These are phyloP conservation scores for Cladophialophora psammophila DNA, from an alignment of 2,329 filamentous ascomycete species.

Conservation along the genomic window DNA sequence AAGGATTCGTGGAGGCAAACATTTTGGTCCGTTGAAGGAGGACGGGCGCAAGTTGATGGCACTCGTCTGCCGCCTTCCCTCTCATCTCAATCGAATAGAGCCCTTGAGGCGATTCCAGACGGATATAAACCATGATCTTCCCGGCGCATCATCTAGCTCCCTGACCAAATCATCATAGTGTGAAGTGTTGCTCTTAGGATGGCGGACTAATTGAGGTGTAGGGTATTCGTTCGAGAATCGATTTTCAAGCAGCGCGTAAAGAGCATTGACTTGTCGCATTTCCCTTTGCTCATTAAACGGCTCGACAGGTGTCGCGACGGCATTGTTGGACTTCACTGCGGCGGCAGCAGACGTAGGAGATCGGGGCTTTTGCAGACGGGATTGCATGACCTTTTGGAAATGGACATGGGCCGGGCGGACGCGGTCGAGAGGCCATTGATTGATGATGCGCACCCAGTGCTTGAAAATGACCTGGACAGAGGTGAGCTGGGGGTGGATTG, in stretches of 20 bases:
- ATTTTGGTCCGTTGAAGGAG: neutral
- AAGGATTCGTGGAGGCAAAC: neutral
- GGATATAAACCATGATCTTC: conserved; percentile 55
- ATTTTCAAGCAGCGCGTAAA: conserved; percentile 67
- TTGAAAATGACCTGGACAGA: conserved; percentile 42
- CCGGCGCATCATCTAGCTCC: conserved; percentile 63
- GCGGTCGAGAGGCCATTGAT: conserved; percentile 54
- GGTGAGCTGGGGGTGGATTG: conserved; percentile 9
- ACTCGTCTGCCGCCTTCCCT: neutral
- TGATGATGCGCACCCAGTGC: conserved; percentile 53
- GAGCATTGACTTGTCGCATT: conserved; percentile 61
- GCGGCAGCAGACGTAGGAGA: conserved; percentile 27
- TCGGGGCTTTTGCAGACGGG: conserved; percentile 33
- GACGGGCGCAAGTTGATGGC: neutral
- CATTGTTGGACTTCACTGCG: conserved; percentile 36
- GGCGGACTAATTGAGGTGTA: conserved; percentile 55
- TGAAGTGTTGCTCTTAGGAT: conserved; percentile 58
- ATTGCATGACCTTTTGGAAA: conserved; percentile 47
- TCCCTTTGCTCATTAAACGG: conserved; percentile 47
- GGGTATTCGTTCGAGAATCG: conserved; percentile 62
- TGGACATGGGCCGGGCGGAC: conserved; percentile 56
- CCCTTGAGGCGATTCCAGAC: conserved; percentile 57
- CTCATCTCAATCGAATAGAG: conserved; percentile 32
- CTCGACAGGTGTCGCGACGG: conserved; percentile 34
- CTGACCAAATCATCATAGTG: conserved; percentile 61